phyloP scores from a whole-genome alignment of 2,329 filamentous ascomycete species.

The Lecanicillium sp. region DNA sequence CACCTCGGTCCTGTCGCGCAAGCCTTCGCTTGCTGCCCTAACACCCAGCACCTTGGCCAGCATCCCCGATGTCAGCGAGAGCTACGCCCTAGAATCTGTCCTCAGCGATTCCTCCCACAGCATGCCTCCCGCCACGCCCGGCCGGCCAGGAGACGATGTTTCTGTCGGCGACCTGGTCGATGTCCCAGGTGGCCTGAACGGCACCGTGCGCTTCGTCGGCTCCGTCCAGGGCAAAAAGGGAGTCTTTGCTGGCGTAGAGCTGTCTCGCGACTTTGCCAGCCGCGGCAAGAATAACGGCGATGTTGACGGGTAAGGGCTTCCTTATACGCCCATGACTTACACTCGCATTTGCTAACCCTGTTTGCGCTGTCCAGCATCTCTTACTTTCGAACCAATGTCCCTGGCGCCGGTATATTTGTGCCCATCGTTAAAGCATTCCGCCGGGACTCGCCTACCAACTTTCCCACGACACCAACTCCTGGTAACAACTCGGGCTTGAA shows the following conservation, averaged over 20 bases:
- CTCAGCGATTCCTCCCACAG: slow-evolving; percentile 24
- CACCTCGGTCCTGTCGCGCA: slow-evolving; percentile 50
- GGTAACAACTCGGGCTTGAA: slow-evolving; percentile 49
- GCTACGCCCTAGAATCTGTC: slow-evolving; percentile 52
- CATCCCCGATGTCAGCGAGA: slow-evolving; percentile 59
- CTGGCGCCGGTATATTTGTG: slow-evolving; percentile 88
- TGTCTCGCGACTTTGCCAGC: slow-evolving; percentile 69
- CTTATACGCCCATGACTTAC: too few relatives aligned
- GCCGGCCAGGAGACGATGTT: slow-evolving; percentile 45
- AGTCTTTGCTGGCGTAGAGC: slow-evolving; percentile 84
- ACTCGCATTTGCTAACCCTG: not conserved
- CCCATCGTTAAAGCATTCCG: slow-evolving; percentile 74
- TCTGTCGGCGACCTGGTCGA: slow-evolving; percentile 79
- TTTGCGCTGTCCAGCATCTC: slow-evolving; percentile 38
- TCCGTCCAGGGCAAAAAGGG: slow-evolving; percentile 83
- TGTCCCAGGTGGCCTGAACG: slow-evolving; percentile 88
- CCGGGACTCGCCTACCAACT: slow-evolving; percentile 49
- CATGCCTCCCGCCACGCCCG: slow-evolving; percentile 49
- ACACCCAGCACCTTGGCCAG: slow-evolving; percentile 55
- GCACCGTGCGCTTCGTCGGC: slow-evolving; percentile 83
- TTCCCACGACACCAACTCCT: slow-evolving; percentile 63
- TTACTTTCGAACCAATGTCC: slow-evolving; percentile 74
- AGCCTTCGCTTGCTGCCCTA: slow-evolving; percentile 63
- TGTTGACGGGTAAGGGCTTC: slow-evolving; percentile 70
- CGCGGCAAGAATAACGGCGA: slow-evolving; percentile 94